phyloP scores from a whole-genome alignment of 257 asterid species.

The Nicotiana otophora region DNA sequence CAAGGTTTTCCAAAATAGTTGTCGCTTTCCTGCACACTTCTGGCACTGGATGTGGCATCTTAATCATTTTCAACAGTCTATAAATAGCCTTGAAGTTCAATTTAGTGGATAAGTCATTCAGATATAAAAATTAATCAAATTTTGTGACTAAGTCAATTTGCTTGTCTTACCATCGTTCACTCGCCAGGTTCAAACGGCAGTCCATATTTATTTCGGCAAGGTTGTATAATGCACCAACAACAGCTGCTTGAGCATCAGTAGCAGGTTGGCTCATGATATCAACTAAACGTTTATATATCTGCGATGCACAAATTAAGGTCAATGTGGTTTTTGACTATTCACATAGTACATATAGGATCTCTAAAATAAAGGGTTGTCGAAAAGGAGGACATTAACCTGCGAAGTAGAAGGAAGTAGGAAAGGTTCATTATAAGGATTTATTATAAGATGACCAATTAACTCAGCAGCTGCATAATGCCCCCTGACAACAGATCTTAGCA shows the following conservation, averaged over 20 bases:
- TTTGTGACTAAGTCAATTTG: not conserved
- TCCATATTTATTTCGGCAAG: conserved; percentile 87
- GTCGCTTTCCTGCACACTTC: conserved; percentile 95
- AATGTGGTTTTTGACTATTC: not conserved
- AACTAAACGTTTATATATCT: conserved; percentile 75
- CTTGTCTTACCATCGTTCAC: conserved; percentile 71
- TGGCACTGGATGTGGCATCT: conserved; percentile 81
- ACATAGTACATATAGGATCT: not conserved
- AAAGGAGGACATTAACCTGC: conserved; percentile 41
- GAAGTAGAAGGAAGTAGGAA: conserved; percentile 78
- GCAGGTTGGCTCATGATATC: conserved; percentile 89
- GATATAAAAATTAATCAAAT: not conserved
- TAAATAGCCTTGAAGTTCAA: conserved; percentile 72
- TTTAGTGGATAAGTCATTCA: not conserved
- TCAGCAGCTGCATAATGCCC: too few species aligned
- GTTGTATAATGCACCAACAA: conserved; percentile 87
- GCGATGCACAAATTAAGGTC: conserved; percentile 15
- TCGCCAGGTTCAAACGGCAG: conserved; percentile 88
- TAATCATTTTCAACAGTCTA: conserved; percentile 75
- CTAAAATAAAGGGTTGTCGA: not conserved
- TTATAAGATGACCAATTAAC: too few species aligned
- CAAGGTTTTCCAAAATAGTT: conserved; percentile 79
- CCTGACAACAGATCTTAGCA: too few species aligned
- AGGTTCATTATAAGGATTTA: conserved; percentile 88
- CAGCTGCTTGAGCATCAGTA: conserved; percentile 89